Evolutionary conservation across 208 protist species (phyloP).

Genomic region (Wallacemonas sp.): DNA sequence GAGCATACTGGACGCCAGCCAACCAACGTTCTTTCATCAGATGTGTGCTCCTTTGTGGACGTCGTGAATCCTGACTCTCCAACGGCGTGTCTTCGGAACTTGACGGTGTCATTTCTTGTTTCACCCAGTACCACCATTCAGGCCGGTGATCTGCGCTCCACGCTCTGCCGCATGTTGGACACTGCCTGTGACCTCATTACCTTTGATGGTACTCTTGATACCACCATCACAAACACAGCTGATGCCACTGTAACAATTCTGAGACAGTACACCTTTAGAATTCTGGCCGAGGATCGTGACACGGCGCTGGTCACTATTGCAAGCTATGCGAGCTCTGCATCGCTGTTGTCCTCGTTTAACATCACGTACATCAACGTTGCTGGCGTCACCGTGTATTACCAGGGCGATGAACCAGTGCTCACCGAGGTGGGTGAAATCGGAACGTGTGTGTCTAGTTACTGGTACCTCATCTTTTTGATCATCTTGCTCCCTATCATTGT

Average conservation of each 20-base stretch:
- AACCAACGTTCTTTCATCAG: conserved; percentile 27
- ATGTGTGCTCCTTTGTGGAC: conserved; percentile 35
- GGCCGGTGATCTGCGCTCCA: conserved; percentile 8
- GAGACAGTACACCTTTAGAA: conserved; percentile 21
- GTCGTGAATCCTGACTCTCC: conserved; percentile 4
- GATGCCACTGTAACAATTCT: conserved; percentile 1
- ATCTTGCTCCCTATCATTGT: conserved; percentile 64
- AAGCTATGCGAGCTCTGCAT: conserved; percentile 41
- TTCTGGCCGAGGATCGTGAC: conserved; percentile 27
- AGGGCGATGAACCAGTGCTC: conserved; percentile 18
- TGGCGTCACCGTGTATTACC: conserved; percentile 45
- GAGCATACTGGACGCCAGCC: conserved; percentile 43
- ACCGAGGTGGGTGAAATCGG: conserved; percentile 28
- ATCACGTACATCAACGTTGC: conserved; percentile 44
- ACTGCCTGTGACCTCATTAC: conserved; percentile 37
- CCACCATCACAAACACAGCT: conserved; percentile 5
- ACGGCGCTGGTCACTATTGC: conserved; percentile 43
- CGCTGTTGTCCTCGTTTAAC: conserved; percentile 36
- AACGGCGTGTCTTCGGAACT: conserved; percentile 18
- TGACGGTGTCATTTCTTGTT: conserved; percentile 20
- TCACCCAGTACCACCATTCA: not conserved
- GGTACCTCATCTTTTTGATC: conserved; percentile 87
- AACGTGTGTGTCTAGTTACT: conserved; percentile 59
- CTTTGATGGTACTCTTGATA: conserved; percentile 6
- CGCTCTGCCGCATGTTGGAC: conserved; percentile 36